Evolutionary conservation across 2,329 filamentous ascomycete genomes (phyloP), one percentile per base, ranked within the genome.

Genomic region (Beauveria australis): DNA sequence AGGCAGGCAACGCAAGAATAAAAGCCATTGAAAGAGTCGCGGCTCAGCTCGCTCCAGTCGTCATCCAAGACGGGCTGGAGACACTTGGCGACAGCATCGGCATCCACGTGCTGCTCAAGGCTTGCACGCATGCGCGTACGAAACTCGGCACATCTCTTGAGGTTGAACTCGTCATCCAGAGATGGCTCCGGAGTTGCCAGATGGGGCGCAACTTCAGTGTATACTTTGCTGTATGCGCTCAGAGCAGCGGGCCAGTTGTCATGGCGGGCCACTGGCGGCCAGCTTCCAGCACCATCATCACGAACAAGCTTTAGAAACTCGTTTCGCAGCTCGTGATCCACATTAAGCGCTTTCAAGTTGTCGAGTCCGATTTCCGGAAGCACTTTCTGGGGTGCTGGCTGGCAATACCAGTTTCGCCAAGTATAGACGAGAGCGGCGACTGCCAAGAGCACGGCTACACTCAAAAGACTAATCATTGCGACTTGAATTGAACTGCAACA

Each of bases 21-120:
- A 24, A 57, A 57, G 9, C 54, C 54, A 19, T 57, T 57, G 54
- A 57, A 57, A 24, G 28, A n/a, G 44, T 57, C 54, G 5, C 54
- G 54, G n/a, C 46, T n/a, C 5, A 57, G 30, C 44, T 57, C 44
- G n/a, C 10, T 28, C 14, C 44, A 57, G 8, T 49, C 19, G 14
- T 44, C 54, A 9, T 24, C 44, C 30, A 48, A 2, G 16, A 49
- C 19, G 8, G 16, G 8, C 30, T 49, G 28, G 18, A 57, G 54
- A 40, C 54, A 49, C 1, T 6, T 28, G 5, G 22, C 30, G 7
- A 24, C 14, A 3, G 54, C 54, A 10, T 26, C 19, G 2, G 19
- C 30, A 8, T 49, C 44, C 8, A 57, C 44, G 22, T 57, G 44
- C 30, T 26, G 12, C 18, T 18, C 44, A 5, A 57, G 54, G 19